Evolutionary conservation across 768 basidiomycete species (phyloP).

Genomic region (Agaricus blazei): DNA sequence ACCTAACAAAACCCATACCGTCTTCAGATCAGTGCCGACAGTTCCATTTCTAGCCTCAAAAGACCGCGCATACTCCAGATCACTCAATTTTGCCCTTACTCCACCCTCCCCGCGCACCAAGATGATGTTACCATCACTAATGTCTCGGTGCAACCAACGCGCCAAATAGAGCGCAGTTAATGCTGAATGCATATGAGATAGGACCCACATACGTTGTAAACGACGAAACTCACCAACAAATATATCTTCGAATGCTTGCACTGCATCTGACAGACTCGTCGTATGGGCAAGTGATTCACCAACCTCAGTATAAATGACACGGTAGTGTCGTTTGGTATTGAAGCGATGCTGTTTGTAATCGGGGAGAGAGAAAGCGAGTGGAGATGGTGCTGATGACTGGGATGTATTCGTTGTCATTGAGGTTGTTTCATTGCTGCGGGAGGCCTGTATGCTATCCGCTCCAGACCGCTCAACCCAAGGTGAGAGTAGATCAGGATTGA

Average conservation of each 20-base stretch:
- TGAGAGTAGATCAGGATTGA: neutral
- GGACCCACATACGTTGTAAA: neutral
- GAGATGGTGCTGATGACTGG: neutral
- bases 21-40: no score
- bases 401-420: neutral
- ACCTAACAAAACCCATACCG: no score
- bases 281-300: slow-evolving; percentile 20
- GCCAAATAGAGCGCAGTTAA: slow-evolving; percentile 5
- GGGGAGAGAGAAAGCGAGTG: neutral
- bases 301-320: neutral
- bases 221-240: neutral
- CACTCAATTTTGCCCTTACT: neutral
- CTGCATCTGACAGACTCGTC: slow-evolving; percentile 13
- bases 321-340: neutral
- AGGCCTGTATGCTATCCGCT: no score
- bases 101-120: neutral
- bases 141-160: slow-evolving; percentile 7
- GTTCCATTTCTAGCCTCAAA: neutral
- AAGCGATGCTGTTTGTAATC: neutral
- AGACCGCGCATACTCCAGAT: slow-evolving; percentile 9
- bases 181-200: neutral
- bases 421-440: no score
- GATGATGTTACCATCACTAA: slow-evolving; percentile 8
- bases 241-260: neutral
- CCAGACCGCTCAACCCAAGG: neutral